Conservation (phyloP, 768 basidiomycete genomes). For the Agaricus subrufescens region DNA sequence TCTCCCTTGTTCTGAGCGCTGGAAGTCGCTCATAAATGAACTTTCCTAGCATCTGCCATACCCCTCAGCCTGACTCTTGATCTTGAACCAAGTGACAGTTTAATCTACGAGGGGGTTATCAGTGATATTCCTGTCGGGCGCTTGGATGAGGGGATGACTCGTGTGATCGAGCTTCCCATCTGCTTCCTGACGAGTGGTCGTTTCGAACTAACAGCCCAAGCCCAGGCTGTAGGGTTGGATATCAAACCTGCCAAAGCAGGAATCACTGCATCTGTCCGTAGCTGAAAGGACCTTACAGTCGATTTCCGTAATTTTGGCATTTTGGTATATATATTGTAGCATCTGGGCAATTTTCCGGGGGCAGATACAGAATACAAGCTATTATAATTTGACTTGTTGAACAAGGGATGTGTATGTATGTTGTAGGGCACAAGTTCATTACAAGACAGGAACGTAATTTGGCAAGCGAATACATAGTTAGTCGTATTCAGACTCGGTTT, state of each 20-base stretch:
- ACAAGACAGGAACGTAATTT: background rate
- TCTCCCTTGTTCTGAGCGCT: background rate
- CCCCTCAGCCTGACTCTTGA: conserved; percentile 50
- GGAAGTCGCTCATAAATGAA: conserved; percentile 2
- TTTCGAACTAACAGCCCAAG: conserved; percentile 50
- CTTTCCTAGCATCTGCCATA: conserved; percentile 41
- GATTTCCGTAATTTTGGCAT: background rate
- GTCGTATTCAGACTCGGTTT: conserved; percentile 81
- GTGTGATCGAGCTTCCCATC: conserved; percentile 49
- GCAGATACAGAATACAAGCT: conserved; percentile 14
- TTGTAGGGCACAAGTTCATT: background rate
- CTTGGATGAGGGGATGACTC: conserved; percentile 50
- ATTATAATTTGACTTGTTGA: background rate
- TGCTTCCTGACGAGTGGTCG: conserved; percentile 72
- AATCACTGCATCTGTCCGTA: conserved; percentile 26
- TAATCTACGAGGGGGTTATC: conserved; percentile 66
- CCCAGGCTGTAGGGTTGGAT: conserved; percentile 28
- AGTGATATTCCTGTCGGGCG: conserved; percentile 59
- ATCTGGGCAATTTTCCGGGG: conserved; percentile 5
- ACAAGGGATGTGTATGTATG: background rate
- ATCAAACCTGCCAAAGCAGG: conserved; percentile 36
- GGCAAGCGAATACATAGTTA: conserved; percentile 23
- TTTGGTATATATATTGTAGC: background rate
- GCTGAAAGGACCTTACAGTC: background rate
- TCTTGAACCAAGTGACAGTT: conserved; percentile 55